Evolutionary conservation across 345 rosid species (phyloP).

Genomic region (Conringia planisiliqua): DNA sequence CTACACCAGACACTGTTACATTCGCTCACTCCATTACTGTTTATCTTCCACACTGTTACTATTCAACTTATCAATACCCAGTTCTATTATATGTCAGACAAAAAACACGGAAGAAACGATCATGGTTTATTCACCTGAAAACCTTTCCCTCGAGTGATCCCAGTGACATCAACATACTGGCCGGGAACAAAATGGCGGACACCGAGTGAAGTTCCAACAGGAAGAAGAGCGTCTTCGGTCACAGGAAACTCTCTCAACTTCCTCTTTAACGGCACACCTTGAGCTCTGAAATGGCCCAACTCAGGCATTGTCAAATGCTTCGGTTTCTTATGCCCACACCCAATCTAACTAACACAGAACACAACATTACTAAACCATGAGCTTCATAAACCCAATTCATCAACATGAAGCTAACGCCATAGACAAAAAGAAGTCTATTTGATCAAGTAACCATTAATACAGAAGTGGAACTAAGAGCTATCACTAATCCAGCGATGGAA

Average conservation of each 20-base stretch:
- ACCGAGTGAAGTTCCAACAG: conserved; percentile 65
- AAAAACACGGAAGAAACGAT: background rate
- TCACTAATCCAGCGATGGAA: conserved; percentile 6
- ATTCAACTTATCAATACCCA: background rate
- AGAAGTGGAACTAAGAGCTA: background rate
- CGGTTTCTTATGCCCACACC: conserved; percentile 90
- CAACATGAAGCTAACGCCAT: background rate
- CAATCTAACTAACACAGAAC: conserved; percentile 71
- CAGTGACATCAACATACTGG: conserved; percentile 77
- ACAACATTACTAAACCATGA: conserved; percentile 31
- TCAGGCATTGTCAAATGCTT: conserved; percentile 92
- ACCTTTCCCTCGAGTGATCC: conserved; percentile 93
- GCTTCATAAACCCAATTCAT: background rate
- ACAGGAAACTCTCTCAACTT: conserved; percentile 92
- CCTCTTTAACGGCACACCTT: conserved; percentile 88
- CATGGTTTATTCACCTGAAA: conserved; percentile 55
- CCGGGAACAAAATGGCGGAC: conserved; percentile 95
- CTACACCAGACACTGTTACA: background rate
- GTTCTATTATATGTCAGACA: background rate
- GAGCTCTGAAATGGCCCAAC: conserved; percentile 97
- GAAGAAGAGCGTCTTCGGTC: conserved; percentile 87
- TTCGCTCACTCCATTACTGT: background rate
- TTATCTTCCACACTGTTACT: background rate
- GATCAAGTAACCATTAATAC: background rate
- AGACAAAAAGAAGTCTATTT: background rate